These are phyloP conservation scores for Seiridium cupressi DNA, from an alignment of 2,329 filamentous ascomycete species.

Conservation along the genomic window DNA sequence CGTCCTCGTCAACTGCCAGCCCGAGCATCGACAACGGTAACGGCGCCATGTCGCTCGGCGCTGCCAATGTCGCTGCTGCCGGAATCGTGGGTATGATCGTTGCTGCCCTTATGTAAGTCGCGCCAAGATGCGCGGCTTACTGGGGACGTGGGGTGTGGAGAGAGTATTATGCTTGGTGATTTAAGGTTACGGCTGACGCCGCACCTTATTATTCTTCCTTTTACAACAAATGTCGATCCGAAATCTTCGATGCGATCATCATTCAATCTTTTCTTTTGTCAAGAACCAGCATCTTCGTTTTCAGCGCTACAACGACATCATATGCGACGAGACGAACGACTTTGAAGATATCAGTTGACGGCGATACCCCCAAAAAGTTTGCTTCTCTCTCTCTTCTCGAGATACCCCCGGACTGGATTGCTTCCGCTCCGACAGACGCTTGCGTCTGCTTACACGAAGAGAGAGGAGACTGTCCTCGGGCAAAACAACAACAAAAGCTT, in stretches of 20 bases:
- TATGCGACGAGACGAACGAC: slow-evolving; percentile 27
- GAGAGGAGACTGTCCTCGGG: slow-evolving; percentile 6
- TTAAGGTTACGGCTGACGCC: slow-evolving; percentile 1
- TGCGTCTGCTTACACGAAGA: slow-evolving; percentile 10
- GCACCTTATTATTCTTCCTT: slow-evolving; percentile 1
- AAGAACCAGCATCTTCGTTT: slow-evolving; percentile 23
- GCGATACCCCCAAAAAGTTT: slow-evolving; percentile 16
- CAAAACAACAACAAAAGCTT: slow-evolving; percentile 20
- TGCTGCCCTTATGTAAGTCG: slow-evolving; percentile 48
- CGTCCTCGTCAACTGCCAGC: slow-evolving; percentile 17
- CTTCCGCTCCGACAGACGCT: slow-evolving; percentile 12
- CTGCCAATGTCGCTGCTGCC: slow-evolving; percentile 43
- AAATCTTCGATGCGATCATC: slow-evolving; percentile 25
- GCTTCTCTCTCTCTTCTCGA: slow-evolving; percentile 17
- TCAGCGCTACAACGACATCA: slow-evolving; percentile 23
- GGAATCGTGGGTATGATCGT: slow-evolving; percentile 49
- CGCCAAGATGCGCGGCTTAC: slow-evolving; percentile 10
- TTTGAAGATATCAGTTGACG: slow-evolving; percentile 19
- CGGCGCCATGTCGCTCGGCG: slow-evolving; percentile 39
- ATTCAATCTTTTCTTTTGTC: slow-evolving; percentile 30
- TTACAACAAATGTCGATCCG: slow-evolving; percentile 11
- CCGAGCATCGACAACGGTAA: slow-evolving; percentile 32
- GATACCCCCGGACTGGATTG: slow-evolving; percentile 10
- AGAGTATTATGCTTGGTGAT: neutral
- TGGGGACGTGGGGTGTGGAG: slow-evolving; percentile 2